A percentile compares a stretch with the other conserved stretches of the same genome.
Evolutionary conservation across 2,329 filamentous ascomycete species (phyloP).

Genomic region (Teratosphaeria pseudoeucalypti): DNA sequence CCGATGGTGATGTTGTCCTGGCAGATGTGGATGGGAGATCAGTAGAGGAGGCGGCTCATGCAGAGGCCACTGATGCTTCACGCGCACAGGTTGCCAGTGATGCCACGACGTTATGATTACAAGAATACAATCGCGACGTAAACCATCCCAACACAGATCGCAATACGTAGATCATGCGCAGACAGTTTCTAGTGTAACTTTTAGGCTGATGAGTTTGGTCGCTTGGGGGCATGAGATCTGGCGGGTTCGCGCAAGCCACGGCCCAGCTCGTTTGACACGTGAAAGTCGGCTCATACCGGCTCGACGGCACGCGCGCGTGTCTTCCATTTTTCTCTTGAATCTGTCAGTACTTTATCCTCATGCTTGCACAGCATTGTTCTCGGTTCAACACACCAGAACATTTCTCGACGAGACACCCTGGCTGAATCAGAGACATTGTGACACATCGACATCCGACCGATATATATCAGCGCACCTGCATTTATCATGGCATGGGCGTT

Average conservation of each 20-base stretch:
- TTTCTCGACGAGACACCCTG: not conserved
- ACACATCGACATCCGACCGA: not conserved
- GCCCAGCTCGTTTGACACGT: not conserved
- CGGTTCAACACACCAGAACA: not conserved
- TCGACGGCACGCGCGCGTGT: not conserved
- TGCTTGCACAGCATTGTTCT: not conserved
- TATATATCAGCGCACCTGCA: not conserved
- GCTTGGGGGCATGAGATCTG: no score
- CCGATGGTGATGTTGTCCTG: slow-evolving; percentile 21
- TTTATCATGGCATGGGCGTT: not conserved
- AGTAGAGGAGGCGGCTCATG: not conserved
- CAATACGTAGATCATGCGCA: not conserved
- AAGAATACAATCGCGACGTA: not conserved
- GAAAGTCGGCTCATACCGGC: not conserved
- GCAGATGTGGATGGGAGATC: slow-evolving; percentile 19
- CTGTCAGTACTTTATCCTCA: not conserved
- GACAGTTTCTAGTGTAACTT: not conserved
- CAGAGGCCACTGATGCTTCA: slow-evolving; percentile 1
- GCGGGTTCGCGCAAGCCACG: not conserved
- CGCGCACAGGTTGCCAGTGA: slow-evolving; percentile 1
- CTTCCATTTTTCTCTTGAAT: not conserved
- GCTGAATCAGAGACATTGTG: not conserved
- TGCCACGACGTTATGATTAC: not conserved
- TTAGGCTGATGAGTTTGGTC: not conserved
- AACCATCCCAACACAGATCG: not conserved